Base-by-base conservation (phyloP, 495 filamentous ascomycete genomes). In the Penicillium ucsense region DNA sequence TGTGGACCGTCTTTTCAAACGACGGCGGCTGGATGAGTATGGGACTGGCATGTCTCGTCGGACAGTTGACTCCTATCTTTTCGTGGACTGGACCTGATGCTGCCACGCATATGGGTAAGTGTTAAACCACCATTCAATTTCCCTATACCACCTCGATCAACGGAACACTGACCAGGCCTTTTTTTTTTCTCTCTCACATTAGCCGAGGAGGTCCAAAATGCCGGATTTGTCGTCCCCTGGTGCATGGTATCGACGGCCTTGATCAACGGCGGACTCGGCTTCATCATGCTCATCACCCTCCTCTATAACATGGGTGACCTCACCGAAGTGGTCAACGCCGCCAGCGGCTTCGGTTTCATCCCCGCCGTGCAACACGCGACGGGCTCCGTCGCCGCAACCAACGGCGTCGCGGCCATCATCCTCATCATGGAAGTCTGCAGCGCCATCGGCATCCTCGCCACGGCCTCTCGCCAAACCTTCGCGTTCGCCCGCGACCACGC, bases 401-500 rank as follows among this genome's bases (percentile, higher is more conserved):
- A 60, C 33, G 64, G 60, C 8, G 48, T 75, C 4, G 64, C 67
- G 9, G 57, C 62, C 9, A 61, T 70, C 10, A 67, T 74, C 27
- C 56, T 72, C 1, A 49, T 71, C 28, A 52, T 73, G 36, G 62
- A 67, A 35, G 63, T 69, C 35, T 67, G 65, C 50, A 67, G 66
- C 48, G 67, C 57, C 43, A 63, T 73, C 29, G 57, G 62, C 35
- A 54, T 67, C 38, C 51, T 70, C 3, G 70, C 71, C 1, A 66
- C 71, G 1, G 62, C 66, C 10, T 72, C 70, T 4, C 59, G 74
- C n/a, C 59, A 75, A 46, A 61, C 71, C 10, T 77, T 65, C 38
- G 67, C 74, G 5, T 77, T 78, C 52, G 74, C 74, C n/a, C 66
- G 74, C 5, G 74, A 78, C 36, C 67, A 68, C 40, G 74, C 71